phyloP scores from a whole-genome alignment of 2,329 filamentous ascomycete species.

The Pestalotiopsis sp. region DNA sequence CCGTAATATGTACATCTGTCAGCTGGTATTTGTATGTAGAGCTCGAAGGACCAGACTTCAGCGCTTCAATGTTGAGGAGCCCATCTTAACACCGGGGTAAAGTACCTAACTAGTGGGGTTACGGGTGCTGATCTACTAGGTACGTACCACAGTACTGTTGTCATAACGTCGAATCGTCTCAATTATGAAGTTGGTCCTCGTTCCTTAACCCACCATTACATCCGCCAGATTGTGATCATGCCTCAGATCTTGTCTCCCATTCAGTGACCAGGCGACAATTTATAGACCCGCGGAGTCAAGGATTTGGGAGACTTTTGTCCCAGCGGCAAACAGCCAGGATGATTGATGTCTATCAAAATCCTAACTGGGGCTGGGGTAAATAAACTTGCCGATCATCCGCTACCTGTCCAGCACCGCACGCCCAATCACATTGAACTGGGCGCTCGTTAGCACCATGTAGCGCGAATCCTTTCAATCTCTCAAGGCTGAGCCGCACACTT shows the following conservation, averaged over 20 bases:
- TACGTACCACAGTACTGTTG: no score
- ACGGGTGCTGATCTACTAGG: neutral
- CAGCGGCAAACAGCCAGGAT: neutral
- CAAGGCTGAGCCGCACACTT: neutral
- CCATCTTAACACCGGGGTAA: neutral
- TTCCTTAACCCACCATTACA: neutral
- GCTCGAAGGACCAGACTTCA: neutral
- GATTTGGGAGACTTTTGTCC: neutral
- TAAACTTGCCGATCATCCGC: constrained; percentile 5
- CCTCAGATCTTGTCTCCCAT: neutral
- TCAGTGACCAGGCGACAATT: neutral
- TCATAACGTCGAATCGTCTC: no score
- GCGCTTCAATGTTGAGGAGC: neutral
- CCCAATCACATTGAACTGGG: neutral
- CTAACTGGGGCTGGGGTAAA: neutral
- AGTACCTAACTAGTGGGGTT: neutral
- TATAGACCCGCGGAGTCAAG: neutral
- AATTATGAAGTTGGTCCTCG: neutral
- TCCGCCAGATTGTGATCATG: neutral
- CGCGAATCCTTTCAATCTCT: neutral
- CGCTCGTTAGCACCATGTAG: constrained; percentile 1
- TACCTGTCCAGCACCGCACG: neutral
- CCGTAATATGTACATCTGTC: neutral
- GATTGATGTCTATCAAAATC: neutral
- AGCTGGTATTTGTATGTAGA: neutral